phyloP scores from a whole-genome alignment of 768 basidiomycete genomes.

The Auriscalpium orientale region DNA sequence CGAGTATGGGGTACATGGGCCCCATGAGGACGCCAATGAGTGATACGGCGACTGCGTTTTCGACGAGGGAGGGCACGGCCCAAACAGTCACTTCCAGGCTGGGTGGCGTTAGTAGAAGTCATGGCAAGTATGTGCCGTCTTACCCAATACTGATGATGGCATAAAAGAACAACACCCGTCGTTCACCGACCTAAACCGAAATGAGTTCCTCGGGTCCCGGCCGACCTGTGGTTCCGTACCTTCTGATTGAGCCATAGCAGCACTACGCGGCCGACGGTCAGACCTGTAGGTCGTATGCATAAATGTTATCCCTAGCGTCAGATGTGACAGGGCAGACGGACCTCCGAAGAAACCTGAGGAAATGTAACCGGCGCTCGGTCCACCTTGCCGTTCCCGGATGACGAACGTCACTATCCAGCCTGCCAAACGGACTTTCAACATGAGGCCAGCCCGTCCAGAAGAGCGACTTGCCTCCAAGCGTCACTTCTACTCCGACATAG shows the following conservation, averaged over 20 bases:
- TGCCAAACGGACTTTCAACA: slow-evolving; percentile 3
- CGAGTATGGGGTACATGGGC: slow-evolving; percentile 46
- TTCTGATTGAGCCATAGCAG: neutral
- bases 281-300: neutral
- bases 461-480: slow-evolving; percentile 29
- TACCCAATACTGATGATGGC: slow-evolving; percentile 28
- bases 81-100: slow-evolving; percentile 44
- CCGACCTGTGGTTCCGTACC: neutral
- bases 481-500: slow-evolving; percentile 37
- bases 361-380: slow-evolving; percentile 32
- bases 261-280: slow-evolving; percentile 9
- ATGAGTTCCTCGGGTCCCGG: neutral
- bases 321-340: neutral
- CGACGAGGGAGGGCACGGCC: slow-evolving; percentile 43
- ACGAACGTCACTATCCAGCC: slow-evolving; percentile 43
- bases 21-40: slow-evolving; percentile 34
- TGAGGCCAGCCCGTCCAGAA: neutral
- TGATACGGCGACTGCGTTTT: slow-evolving; percentile 40
- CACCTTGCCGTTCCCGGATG: slow-evolving; percentile 30
- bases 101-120: neutral
- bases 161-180: slow-evolving; percentile 27
- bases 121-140: neutral
- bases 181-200: slow-evolving; percentile 26
- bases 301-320: neutral
- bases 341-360: slow-evolving; percentile 36